Evolutionary conservation across 805 yeast genomes (phyloP), one percentile per base, ranked within the genome.

Genomic region (Candida morakotiae): DNA sequence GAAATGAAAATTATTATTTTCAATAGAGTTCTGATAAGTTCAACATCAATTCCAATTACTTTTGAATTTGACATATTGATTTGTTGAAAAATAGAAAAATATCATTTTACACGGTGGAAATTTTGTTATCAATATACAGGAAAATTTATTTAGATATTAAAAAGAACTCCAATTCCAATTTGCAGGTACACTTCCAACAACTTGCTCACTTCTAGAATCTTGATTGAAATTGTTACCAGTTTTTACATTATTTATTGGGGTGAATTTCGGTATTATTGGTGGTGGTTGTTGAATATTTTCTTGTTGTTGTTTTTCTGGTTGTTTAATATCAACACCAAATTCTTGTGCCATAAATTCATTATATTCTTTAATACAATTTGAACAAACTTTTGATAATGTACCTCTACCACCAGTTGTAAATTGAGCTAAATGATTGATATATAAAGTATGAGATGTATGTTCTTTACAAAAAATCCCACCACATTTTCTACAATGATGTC

Each of bases 401-500:
- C 91, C 91, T 36, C 78, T 62, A 5, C 84, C 80, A 15, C 82
- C 87, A 38, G 82, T 76, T 48, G 79, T 72, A 45, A 79, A 79
- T 45, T 77, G 77, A 24, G 93, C 77, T 59, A 75, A 56, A 50
- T 71, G 64, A 53, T 79, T 66, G 52, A 77, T 66, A 60, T 79
- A 69, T 44, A 76, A 55, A 63, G 65, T 65, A 49, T 77, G 81
- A 6, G 73, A 63, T 3, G 81, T 71, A 57, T 86, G 89, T 42
- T 73, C 77, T 23, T 78, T 76, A 57, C 95, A 85, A 51, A 77
- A 85, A 15, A 85, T 75, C 28, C 83, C 87, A 25, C 95, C 95
- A 58, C 95, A 85, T 54, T 81, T 81, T 37, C 95, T 74, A 55
- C 95, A 85, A 63, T 85, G 95, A 53, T 85, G 95, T 45, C 81